These are phyloP conservation scores for Pestalotiopsis fici DNA, from an alignment of 2,329 filamentous ascomycete species.

Conservation along the genomic window DNA sequence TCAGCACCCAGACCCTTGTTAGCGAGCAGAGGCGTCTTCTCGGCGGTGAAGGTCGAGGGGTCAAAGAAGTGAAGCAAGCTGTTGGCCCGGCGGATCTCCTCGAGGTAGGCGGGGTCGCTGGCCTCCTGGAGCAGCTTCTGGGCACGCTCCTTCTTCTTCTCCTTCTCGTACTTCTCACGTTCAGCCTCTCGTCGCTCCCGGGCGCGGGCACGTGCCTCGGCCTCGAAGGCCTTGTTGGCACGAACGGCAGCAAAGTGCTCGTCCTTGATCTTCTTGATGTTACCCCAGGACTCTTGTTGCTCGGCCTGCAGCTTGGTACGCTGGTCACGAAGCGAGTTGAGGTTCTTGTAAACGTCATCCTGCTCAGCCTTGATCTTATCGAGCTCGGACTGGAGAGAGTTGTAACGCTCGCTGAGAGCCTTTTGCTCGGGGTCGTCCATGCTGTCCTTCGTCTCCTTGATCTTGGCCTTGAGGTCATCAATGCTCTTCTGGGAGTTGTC, in stretches of 20 bases:
- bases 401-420: constrained; percentile 84
- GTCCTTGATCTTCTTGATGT: constrained; percentile 86
- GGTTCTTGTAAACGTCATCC: constrained; percentile 85
- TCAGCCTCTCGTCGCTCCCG: constrained; percentile 81
- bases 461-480: constrained; percentile 81
- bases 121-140: constrained; percentile 78
- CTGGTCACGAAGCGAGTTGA: constrained; percentile 83
- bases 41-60: constrained; percentile 59
- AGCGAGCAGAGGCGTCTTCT: constrained; percentile 63
- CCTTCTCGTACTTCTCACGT: constrained; percentile 70
- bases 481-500: constrained; percentile 87
- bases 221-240: constrained; percentile 82
- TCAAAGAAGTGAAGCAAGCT: constrained; percentile 90
- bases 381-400: constrained; percentile 81
- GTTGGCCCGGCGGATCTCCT: constrained; percentile 89
- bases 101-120: constrained; percentile 83
- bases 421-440: constrained; percentile 91
- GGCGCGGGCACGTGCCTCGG: constrained; percentile 74
- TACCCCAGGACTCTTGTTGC: constrained; percentile 82
- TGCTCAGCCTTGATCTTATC: constrained; percentile 90
- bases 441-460: constrained; percentile 84
- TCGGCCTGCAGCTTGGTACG: constrained; percentile 79
- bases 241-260: constrained; percentile 81
- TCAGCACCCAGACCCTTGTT: constrained; percentile 77
- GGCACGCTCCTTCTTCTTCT: constrained; percentile 75